A percentile compares a stretch with the other conserved stretches of the same genome.
phyloP scores from a whole-genome alignment of 2,329 filamentous ascomycete species.

The Paraphaeosphaeria sporulosa region DNA sequence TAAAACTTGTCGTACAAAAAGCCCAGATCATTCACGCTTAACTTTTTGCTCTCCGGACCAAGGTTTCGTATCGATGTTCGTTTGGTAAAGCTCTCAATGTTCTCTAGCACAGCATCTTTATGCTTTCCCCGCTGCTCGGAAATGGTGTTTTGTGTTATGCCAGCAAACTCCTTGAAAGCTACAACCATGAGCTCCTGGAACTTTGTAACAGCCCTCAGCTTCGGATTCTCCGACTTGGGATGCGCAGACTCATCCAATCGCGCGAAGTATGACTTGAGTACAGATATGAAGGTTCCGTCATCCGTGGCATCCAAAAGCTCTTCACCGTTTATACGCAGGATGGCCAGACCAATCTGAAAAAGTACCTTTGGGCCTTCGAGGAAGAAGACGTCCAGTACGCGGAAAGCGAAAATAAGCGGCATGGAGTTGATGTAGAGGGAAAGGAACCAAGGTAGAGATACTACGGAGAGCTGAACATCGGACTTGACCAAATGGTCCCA shows the following conservation, averaged over 20 bases:
- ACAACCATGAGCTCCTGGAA: constrained; percentile 99
- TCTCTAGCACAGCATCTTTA: constrained; percentile 91
- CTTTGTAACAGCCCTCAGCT: constrained; percentile 88
- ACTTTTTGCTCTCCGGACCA: constrained; percentile 91
- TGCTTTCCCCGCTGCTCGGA: constrained; percentile 89
- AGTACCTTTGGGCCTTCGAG: constrained; percentile 96
- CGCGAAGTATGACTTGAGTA: constrained; percentile 93
- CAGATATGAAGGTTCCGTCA: constrained; percentile 95
- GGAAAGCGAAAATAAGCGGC: constrained; percentile 96
- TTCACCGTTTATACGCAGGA: constrained; percentile 94
- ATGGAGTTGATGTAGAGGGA: constrained; percentile 99
- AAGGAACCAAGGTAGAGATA: constrained; percentile 96
- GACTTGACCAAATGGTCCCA: constrained; percentile 98
- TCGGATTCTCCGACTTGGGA: constrained; percentile 93
- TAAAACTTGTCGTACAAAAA: constrained; percentile 96
- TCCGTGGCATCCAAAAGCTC: constrained; percentile 92
- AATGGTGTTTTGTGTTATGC: constrained; percentile 92
- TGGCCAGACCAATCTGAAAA: constrained; percentile 97
- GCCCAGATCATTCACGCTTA: constrained; percentile 84
- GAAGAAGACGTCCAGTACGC: constrained; percentile 97
- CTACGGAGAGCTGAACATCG: constrained; percentile 95
- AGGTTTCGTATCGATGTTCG: constrained; percentile 95
- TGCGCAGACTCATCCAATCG: constrained; percentile 94
- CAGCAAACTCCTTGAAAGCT: constrained; percentile 96
- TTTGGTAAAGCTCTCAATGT: constrained; percentile 97